Evolutionary conservation across 2,329 filamentous ascomycete species (phyloP).

Genomic region (Fusarium keratoplasticum): DNA sequence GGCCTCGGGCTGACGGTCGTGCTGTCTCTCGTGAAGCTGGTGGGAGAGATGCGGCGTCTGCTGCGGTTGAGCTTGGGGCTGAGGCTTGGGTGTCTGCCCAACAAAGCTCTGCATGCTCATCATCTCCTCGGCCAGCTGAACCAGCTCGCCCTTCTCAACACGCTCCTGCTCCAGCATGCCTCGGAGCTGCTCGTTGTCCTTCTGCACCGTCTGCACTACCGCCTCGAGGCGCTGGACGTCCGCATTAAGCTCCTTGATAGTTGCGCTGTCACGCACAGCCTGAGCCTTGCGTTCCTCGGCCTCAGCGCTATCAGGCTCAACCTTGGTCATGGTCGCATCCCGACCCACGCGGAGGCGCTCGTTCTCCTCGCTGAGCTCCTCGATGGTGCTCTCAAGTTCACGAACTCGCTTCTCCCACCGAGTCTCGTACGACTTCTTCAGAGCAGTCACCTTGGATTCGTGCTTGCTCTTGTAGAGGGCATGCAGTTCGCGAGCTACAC

Average conservation of each 20-base stretch:
- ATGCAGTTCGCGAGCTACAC: constrained; percentile 94
- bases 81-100: constrained; percentile 40
- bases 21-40: constrained; percentile 34
- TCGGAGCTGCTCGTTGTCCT: constrained; percentile 75
- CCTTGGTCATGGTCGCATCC: constrained; percentile 73
- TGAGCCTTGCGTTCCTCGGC: constrained; percentile 64
- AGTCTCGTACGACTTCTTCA: constrained; percentile 86
- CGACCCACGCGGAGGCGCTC: constrained; percentile 75
- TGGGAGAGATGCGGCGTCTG: constrained; percentile 37
- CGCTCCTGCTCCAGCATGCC: constrained; percentile 78
- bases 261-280: constrained; percentile 74
- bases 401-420: constrained; percentile 90
- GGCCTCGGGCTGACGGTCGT: constrained; percentile 43
- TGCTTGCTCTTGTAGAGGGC: constrained; percentile 96
- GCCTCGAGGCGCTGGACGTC: constrained; percentile 80
- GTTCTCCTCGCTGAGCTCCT: constrained; percentile 78
- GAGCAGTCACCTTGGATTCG: constrained; percentile 91
- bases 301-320: constrained; percentile 59
- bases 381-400: constrained; percentile 79
- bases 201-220: constrained; percentile 76
- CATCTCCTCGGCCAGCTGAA: constrained; percentile 86
- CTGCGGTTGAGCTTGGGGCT: constrained; percentile 23
- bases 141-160: constrained; percentile 85
- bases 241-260: constrained; percentile 77
- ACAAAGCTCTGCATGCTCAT: constrained; percentile 73